These are phyloP conservation scores for Aspergillus puulaauensis DNA, from an alignment of 2,329 filamentous ascomycete species.

Conservation along the genomic window DNA sequence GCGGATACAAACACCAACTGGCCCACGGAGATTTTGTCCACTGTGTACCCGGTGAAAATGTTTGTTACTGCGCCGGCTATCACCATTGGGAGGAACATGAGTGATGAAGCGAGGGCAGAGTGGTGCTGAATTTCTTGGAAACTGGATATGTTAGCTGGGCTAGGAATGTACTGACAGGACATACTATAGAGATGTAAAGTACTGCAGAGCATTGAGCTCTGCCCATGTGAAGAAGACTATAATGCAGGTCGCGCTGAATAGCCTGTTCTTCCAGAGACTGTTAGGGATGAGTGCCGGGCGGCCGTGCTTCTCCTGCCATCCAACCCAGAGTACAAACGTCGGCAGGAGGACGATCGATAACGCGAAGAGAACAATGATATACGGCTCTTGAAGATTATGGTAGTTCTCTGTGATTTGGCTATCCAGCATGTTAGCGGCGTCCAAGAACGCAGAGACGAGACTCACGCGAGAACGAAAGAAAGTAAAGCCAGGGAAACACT, in stretches of 20 bases:
- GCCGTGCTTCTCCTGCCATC: slow-evolving; percentile 45
- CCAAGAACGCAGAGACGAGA: slow-evolving; percentile 5
- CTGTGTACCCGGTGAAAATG: slow-evolving; percentile 47
- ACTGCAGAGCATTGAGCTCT: slow-evolving; percentile 49
- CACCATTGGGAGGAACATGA: slow-evolving; percentile 49
- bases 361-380: slow-evolving; percentile 49
- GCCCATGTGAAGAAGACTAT: slow-evolving; percentile 50
- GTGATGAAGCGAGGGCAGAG: slow-evolving; percentile 45
- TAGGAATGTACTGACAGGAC: not conserved
- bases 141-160: slow-evolving; percentile 17
- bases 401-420: slow-evolving; percentile 9
- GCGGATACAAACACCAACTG: slow-evolving; percentile 41
- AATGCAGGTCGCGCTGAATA: slow-evolving; percentile 58
- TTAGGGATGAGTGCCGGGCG: slow-evolving; percentile 62
- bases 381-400: slow-evolving; percentile 22
- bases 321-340: slow-evolving; percentile 56
- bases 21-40: slow-evolving; percentile 47
- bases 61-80: slow-evolving; percentile 40
- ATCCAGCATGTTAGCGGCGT: slow-evolving; percentile 35
- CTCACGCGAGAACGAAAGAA: slow-evolving; percentile 50
- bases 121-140: slow-evolving; percentile 52
- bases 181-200: slow-evolving; percentile 10
- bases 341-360: slow-evolving; percentile 47
- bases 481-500: slow-evolving; percentile 48
- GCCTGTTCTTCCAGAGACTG: slow-evolving; percentile 57